Percentiles rank a stretch among this genome's conserved stretches.
phyloP scores from a whole-genome alignment of 2,329 filamentous ascomycete species.

The Dothistroma pini region DNA sequence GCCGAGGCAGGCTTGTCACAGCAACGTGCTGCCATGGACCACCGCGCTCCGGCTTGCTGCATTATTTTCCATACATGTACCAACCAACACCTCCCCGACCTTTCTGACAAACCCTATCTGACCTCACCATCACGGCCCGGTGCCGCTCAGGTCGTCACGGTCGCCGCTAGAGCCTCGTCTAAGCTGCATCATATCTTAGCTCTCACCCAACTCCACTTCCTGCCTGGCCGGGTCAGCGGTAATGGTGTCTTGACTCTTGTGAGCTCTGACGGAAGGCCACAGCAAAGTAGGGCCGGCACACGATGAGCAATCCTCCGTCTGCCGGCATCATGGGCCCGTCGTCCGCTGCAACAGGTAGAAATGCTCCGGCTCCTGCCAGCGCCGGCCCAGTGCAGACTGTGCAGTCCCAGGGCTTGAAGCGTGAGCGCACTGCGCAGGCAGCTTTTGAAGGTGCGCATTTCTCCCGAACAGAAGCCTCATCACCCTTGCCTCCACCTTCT shows the following conservation, averaged over 20 bases:
- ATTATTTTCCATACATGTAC: neutral
- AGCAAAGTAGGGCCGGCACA: neutral
- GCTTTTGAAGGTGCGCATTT: slow-evolving; percentile 38
- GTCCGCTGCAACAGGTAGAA: slow-evolving; percentile 5
- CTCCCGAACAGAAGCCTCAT: neutral
- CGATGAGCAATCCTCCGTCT: slow-evolving; percentile 34
- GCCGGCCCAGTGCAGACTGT: slow-evolving; percentile 8
- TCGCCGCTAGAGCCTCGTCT: neutral
- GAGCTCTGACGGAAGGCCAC: slow-evolving; percentile 19
- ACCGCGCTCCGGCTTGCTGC: neutral
- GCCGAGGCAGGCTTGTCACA: neutral
- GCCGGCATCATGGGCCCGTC: slow-evolving; percentile 24
- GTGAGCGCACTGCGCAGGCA: slow-evolving; percentile 38
- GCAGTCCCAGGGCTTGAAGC: slow-evolving; percentile 28
- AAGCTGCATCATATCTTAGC: slow-evolving; percentile 6
- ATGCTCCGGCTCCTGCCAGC: slow-evolving; percentile 15
- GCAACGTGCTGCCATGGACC: neutral
- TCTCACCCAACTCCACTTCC: neutral
- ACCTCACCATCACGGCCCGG: neutral
- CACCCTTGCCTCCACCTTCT: neutral
- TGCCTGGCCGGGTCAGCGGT: slow-evolving; percentile 5
- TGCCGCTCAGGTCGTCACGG: neutral
- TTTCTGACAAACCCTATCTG: neutral
- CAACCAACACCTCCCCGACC: neutral
- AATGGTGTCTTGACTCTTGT: slow-evolving; percentile 35